These are phyloP conservation scores for Fusarium sarcochroum DNA, from an alignment of 2,329 filamentous ascomycete genomes.

Conservation along the genomic window DNA sequence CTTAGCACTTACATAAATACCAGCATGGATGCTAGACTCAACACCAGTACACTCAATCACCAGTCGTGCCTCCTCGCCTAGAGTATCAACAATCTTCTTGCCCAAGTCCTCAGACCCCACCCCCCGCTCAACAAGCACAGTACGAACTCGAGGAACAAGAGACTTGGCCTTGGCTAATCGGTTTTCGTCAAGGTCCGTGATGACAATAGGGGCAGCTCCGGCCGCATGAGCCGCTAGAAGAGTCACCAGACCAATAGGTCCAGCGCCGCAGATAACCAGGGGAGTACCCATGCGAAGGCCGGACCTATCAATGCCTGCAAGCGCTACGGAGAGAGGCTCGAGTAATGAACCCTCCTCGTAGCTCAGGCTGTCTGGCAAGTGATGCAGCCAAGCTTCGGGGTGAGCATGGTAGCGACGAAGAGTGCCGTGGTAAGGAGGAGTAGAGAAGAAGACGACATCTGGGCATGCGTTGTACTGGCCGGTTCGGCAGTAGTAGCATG, in stretches of 20 bases:
- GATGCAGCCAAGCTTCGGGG: slow-evolving; percentile 57
- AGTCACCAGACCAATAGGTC: slow-evolving; percentile 55
- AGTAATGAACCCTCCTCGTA: slow-evolving; percentile 52
- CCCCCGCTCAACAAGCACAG: neutral
- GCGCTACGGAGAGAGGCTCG: slow-evolving; percentile 63
- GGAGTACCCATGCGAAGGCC: slow-evolving; percentile 56
- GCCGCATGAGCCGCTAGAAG: slow-evolving; percentile 60
- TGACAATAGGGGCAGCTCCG: slow-evolving; percentile 59
- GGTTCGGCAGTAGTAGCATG: slow-evolving; percentile 53
- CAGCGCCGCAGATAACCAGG: slow-evolving; percentile 54
- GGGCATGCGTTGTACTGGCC: slow-evolving; percentile 59
- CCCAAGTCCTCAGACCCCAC: no score
- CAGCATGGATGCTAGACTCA: no score
- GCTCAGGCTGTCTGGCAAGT: slow-evolving; percentile 53
- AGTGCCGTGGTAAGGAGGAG: slow-evolving; percentile 56
- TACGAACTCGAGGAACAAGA: neutral
- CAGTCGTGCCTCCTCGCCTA: no score
- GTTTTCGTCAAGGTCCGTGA: slow-evolving; percentile 55
- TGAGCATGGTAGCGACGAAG: slow-evolving; percentile 54
- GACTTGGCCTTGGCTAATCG: slow-evolving; percentile 9
- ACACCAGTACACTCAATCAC: no score
- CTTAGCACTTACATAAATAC: no score
- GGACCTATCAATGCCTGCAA: slow-evolving; percentile 59
- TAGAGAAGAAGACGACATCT: slow-evolving; percentile 57
- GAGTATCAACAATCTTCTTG: no score